These are phyloP conservation scores for Paecilomyces sp. DNA, from an alignment of 2,329 filamentous ascomycete genomes.

Conservation along the genomic window DNA sequence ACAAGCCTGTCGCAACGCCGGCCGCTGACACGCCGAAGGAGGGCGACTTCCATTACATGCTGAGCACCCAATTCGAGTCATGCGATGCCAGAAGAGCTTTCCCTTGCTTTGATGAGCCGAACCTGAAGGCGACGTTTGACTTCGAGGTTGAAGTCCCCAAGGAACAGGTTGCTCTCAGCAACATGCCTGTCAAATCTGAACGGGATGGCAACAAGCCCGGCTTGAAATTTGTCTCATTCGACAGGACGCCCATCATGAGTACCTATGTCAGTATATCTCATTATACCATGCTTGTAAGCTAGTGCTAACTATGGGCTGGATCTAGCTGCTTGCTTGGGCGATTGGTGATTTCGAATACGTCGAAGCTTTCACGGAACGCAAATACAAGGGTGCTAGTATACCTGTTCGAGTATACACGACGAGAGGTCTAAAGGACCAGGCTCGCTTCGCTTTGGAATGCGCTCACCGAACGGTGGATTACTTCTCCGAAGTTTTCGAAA, in stretches of 20 bases:
- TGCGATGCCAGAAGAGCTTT: slow-evolving; percentile 93
- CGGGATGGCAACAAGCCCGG: slow-evolving; percentile 61
- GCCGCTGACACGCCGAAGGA: slow-evolving; percentile 71
- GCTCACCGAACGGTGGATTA: slow-evolving; percentile 92
- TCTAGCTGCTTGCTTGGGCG: slow-evolving; percentile 81
- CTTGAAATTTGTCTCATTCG: slow-evolving; percentile 65
- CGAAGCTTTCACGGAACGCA: slow-evolving; percentile 80
- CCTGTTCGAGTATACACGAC: slow-evolving; percentile 96
- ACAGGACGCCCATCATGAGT: slow-evolving; percentile 82
- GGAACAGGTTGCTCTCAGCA: slow-evolving; percentile 82
- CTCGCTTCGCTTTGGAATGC: slow-evolving; percentile 80
- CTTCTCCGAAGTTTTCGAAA: slow-evolving; percentile 88
- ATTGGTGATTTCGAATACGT: slow-evolving; percentile 96
- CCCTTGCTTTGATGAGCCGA: slow-evolving; percentile 97
- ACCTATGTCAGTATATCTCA: slow-evolving; percentile 52
- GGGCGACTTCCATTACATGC: slow-evolving; percentile 60
- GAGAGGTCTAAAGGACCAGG: slow-evolving; percentile 86
- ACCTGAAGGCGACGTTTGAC: slow-evolving; percentile 93
- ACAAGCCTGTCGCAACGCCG: slow-evolving; percentile 69
- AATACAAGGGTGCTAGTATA: slow-evolving; percentile 84
- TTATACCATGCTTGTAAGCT: neutral
- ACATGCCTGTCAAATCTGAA: slow-evolving; percentile 81
- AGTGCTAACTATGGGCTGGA: neutral
- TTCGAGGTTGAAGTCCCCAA: slow-evolving; percentile 86
- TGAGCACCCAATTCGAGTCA: slow-evolving; percentile 96